Conservation (phyloP, 1,284 basidiomycete species). For the Ceratobasidium sp. region DNA sequence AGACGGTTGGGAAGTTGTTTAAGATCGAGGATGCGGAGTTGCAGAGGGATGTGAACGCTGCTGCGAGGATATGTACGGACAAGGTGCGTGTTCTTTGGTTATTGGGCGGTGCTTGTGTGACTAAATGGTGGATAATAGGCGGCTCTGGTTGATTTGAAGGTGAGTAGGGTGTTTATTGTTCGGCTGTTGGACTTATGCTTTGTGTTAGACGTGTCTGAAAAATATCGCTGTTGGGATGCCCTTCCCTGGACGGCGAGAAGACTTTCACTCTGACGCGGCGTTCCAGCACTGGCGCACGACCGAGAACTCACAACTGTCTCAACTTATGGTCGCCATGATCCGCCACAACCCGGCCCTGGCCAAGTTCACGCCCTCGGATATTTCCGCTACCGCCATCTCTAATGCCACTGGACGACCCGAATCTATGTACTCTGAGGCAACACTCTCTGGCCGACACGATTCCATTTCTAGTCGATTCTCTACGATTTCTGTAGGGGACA, state of each 20-base stretch:
- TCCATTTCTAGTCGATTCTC: constrained; percentile 78
- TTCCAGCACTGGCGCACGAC: constrained; percentile 87
- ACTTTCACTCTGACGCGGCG: constrained; percentile 85
- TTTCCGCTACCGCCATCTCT: constrained; percentile 59
- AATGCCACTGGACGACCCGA: constrained; percentile 65
- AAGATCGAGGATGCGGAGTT: constrained; percentile 76
- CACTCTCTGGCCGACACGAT: constrained; percentile 63
- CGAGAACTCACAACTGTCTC: constrained; percentile 89
- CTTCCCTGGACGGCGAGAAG: constrained; percentile 88
- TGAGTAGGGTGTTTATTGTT: constrained; percentile 54
- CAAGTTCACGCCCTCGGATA: constrained; percentile 76
- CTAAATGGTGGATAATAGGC: constrained; percentile 65
- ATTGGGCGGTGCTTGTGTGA: constrained; percentile 26
- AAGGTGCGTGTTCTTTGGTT: constrained; percentile 68
- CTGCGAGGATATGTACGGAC: constrained; percentile 81
- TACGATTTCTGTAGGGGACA: constrained; percentile 65
- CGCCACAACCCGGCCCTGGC: constrained; percentile 89
- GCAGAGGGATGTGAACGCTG: constrained; percentile 79
- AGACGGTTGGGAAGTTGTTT: constrained; percentile 81
- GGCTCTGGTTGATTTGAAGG: constrained; percentile 87
- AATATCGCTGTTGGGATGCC: constrained; percentile 87
- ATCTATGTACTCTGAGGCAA: constrained; percentile 65
- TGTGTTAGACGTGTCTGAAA: constrained; percentile 84
- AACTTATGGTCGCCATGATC: constrained; percentile 91
- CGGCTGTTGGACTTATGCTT: constrained; percentile 3